A percentile compares a stretch with the other conserved stretches of the same genome.
Evolutionary conservation across 2,329 filamentous ascomycete species (phyloP).

Genomic region (Alternaria panax): DNA sequence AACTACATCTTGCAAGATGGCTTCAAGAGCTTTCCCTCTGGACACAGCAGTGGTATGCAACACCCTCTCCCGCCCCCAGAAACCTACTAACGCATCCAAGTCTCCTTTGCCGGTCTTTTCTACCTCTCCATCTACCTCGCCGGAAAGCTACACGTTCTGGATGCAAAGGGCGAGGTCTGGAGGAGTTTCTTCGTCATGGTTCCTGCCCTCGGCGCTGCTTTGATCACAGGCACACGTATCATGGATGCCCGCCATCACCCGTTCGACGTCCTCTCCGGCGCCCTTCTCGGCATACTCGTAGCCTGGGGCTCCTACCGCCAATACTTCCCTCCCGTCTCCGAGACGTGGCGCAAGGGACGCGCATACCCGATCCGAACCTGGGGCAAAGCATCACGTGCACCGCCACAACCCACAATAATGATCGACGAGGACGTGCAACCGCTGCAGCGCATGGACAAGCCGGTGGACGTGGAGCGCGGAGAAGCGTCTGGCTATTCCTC

Average conservation of each 20-base stretch:
- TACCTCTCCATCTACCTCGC: constrained; percentile 67
- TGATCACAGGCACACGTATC: constrained; percentile 65
- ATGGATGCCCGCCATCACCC: constrained; percentile 69
- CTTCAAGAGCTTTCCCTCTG: constrained; percentile 66
- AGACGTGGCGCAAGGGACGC: constrained; percentile 65
- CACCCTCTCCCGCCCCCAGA: neutral
- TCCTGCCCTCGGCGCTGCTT: constrained; percentile 61
- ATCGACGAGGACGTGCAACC: constrained; percentile 44
- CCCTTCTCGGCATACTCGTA: constrained; percentile 60
- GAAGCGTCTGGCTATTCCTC: constrained; percentile 42
- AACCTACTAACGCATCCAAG: constrained; percentile 45
- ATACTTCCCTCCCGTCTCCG: constrained; percentile 64
- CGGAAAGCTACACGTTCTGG: constrained; percentile 66
- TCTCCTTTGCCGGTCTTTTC: constrained; percentile 65
- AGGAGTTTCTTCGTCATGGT: constrained; percentile 63
- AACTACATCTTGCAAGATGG: constrained; percentile 63
- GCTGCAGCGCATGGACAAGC: constrained; percentile 36
- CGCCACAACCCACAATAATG: constrained; percentile 34
- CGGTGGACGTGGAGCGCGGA: constrained; percentile 44
- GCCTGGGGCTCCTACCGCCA: constrained; percentile 64
- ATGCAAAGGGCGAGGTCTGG: constrained; percentile 68
- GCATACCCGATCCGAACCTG: constrained; percentile 66
- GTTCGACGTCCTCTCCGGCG: constrained; percentile 66
- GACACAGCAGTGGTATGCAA: constrained; percentile 61
- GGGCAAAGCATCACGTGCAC: constrained; percentile 54